phyloP scores from a whole-genome alignment of 176 grass and related monocot species.

The Saccharum spontaneum region DNA sequence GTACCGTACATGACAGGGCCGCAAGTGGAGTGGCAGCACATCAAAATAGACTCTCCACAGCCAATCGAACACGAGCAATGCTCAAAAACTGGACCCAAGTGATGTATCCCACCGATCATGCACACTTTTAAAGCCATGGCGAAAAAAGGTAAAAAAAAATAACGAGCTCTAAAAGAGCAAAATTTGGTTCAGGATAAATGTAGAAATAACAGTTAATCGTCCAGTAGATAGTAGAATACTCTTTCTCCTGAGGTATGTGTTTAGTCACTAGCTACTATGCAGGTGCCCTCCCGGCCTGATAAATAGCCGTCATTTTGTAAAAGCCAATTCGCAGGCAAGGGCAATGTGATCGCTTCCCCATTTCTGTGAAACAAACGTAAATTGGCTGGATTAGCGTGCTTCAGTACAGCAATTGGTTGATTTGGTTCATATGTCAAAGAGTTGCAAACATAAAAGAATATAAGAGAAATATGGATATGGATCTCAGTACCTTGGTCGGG shows the following conservation, averaged over 20 bases:
- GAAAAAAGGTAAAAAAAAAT: not conserved
- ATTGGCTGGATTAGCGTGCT: conserved; percentile 1
- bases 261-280: not conserved
- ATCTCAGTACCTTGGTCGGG: conserved; percentile 72
- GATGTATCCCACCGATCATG: not conserved
- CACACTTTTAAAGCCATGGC: not conserved
- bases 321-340: conserved; percentile 76
- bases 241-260: conserved; percentile 17
- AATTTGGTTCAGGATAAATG: not conserved
- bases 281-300: not conserved
- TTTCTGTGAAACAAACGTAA: conserved; percentile 59
- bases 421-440: conserved; percentile 1
- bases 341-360: conserved; percentile 96
- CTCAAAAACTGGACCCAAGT: not conserved
- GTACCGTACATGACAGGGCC: not conserved
- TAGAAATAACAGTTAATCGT: not conserved
- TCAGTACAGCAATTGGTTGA: not conserved
- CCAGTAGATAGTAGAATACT: not conserved
- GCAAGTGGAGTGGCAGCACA: not conserved
- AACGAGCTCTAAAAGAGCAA: not conserved
- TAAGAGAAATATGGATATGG: conserved; percentile 1
- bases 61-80: not conserved
- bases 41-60: not conserved
- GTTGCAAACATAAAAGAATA: not conserved
- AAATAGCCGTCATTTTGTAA: conserved; percentile 36